These are phyloP conservation scores for Ophiostoma angusticollis DNA, from an alignment of 2,329 filamentous ascomycete species.

Conservation along the genomic window DNA sequence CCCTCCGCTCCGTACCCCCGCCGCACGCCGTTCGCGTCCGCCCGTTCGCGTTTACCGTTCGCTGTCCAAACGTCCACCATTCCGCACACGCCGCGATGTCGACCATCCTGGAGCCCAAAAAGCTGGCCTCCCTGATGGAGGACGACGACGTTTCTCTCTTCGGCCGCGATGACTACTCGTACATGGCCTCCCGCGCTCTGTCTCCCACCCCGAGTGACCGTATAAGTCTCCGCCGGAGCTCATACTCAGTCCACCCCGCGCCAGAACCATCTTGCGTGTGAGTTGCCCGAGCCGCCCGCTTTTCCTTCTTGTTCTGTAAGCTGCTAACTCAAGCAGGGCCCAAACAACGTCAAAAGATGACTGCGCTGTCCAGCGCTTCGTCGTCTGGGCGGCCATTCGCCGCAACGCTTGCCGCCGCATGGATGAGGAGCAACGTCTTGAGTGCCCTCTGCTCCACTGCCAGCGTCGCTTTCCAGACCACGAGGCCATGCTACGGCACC, in stretches of 20 bases:
- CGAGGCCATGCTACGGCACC: constrained; percentile 40
- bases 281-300: constrained; percentile 2
- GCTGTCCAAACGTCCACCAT: no score
- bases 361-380: constrained; percentile 40
- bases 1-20: no score
- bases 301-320: not conserved
- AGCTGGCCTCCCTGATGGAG: constrained; percentile 13
- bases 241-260: constrained; percentile 7
- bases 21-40: no score
- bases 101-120: constrained; percentile 14
- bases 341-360: constrained; percentile 33
- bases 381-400: constrained; percentile 43
- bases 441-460: constrained; percentile 40
- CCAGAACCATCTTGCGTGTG: constrained; percentile 13
- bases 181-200: constrained; percentile 6
- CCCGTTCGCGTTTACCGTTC: no score
- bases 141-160: constrained; percentile 10
- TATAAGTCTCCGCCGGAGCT: constrained; percentile 11
- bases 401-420: constrained; percentile 37
- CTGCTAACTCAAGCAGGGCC: constrained; percentile 22
- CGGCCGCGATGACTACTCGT: not conserved
- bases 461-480: constrained; percentile 36
- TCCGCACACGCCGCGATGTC: constrained; percentile 1
- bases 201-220: constrained; percentile 12
- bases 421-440: constrained; percentile 33